A percentile compares a stretch with the other conserved stretches of the same genome.
phyloP scores from a whole-genome alignment of 257 asterid species.

The Striga asiatica region DNA sequence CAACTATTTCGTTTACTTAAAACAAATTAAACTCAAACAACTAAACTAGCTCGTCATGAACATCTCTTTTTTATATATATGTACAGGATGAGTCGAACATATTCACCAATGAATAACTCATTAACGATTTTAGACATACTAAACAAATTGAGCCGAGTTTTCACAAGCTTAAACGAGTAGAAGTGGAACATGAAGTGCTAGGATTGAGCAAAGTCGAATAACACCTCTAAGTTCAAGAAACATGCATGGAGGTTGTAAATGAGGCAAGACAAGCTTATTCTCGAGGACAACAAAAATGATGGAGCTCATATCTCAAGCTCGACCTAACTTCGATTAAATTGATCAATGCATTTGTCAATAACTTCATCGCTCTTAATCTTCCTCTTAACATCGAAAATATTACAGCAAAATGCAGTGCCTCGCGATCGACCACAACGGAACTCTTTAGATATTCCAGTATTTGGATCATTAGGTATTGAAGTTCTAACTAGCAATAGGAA shows the following conservation, averaged over 20 bases:
- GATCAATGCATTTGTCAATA: conserved; percentile 41
- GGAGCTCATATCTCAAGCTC: conserved; percentile 47
- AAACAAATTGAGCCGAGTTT: no score
- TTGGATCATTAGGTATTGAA: conserved; percentile 33
- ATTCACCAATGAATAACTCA: no score
- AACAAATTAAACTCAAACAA: no score
- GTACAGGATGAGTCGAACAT: no score
- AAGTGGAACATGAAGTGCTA: no score
- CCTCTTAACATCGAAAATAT: conserved; percentile 79
- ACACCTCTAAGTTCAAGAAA: no score
- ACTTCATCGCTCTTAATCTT: conserved; percentile 43
- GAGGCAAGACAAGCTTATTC: conserved; percentile 44
- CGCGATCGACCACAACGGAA: conserved; percentile 74
- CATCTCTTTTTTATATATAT: no score
- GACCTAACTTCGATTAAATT: conserved; percentile 63
- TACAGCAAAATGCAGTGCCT: conserved; percentile 64
- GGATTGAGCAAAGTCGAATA: no score
- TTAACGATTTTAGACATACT: no score
- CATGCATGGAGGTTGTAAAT: conserved; percentile 45
- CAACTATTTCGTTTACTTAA: no score
- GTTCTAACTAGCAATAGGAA: background rate
- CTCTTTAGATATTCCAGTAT: conserved; percentile 46
- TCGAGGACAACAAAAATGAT: conserved; percentile 31
- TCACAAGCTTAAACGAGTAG: no score
- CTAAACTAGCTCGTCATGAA: no score